phyloP scores from a whole-genome alignment of 768 basidiomycete genomes.

The Favolaschia claudopus region DNA sequence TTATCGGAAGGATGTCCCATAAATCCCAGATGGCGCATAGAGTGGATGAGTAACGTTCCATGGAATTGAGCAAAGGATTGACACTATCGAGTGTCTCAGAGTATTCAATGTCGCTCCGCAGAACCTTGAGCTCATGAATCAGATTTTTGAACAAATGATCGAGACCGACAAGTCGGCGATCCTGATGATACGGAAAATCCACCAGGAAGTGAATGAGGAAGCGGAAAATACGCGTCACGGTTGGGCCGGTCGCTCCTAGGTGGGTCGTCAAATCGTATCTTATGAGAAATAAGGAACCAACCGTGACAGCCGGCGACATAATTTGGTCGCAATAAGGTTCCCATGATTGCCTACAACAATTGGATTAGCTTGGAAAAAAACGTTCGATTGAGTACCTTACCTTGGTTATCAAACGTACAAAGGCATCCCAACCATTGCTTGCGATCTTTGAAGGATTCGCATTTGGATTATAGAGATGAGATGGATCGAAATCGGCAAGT shows the following conservation, averaged over 20 bases:
- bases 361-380: background rate
- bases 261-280: background rate
- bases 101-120: background rate
- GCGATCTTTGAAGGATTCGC: background rate
- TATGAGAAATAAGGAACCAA: background rate
- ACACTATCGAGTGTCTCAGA: background rate
- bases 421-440: background rate
- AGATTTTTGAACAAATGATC: background rate
- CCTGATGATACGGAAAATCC: constrained; percentile 3
- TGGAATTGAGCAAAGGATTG: constrained; percentile 1
- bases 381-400: background rate
- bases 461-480: background rate
- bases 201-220: constrained; percentile 11
- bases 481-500: constrained; percentile 9
- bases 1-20: background rate
- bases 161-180: background rate
- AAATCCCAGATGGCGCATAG: constrained; percentile 9
- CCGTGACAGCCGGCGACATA: background rate
- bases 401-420: constrained; percentile 8
- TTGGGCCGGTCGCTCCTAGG: constrained; percentile 2
- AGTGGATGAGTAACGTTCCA: background rate
- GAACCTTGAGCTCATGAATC: background rate
- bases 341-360: background rate
- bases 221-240: constrained; percentile 1
- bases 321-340: background rate